phyloP scores from a whole-genome alignment of 108 stramenopile species.

The Skeletonema grethae region DNA sequence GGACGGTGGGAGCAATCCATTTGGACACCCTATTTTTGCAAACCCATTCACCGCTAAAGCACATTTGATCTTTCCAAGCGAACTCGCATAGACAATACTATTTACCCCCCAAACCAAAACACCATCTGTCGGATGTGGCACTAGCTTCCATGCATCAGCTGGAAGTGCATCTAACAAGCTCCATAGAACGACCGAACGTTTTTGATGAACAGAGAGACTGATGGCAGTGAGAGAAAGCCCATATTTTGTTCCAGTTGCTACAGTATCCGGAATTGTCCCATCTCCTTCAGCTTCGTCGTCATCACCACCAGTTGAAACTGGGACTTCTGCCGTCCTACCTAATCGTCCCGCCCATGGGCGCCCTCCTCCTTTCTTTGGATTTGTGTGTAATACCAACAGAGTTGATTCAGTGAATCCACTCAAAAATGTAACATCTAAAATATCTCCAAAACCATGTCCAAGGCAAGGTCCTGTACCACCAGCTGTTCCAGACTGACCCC shows the following conservation, averaged over 20 bases:
- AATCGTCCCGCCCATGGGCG: constrained; percentile 69
- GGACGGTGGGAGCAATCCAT: constrained; percentile 47
- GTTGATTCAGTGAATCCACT: constrained; percentile 83
- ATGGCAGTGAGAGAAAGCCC: constrained; percentile 73
- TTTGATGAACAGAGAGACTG: constrained; percentile 70
- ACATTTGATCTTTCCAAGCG: constrained; percentile 68
- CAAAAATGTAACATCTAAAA: constrained; percentile 62
- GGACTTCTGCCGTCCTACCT: constrained; percentile 56
- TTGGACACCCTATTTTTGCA: constrained; percentile 62
- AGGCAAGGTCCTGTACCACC: constrained; percentile 30
- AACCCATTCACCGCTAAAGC: constrained; percentile 83
- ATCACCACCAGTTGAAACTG: constrained; percentile 8
- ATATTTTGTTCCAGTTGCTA: constrained; percentile 51
- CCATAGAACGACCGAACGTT: constrained; percentile 82
- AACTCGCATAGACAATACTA: constrained; percentile 59
- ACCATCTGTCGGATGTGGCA: constrained; percentile 47
- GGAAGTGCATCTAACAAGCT: constrained; percentile 68
- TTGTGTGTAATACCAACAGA: constrained; percentile 73
- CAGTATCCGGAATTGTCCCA: constrained; percentile 18
- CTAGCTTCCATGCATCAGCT: constrained; percentile 65
- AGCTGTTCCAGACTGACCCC: not conserved
- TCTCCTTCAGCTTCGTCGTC: constrained; percentile 9
- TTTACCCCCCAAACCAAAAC: constrained; percentile 74
- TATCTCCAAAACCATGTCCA: constrained; percentile 84
- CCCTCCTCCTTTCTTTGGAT: constrained; percentile 54